Percentiles rank a stretch among this genome's conserved stretches.
phyloP scores from a whole-genome alignment of 129 eudicot genomes.

The Arctium minus region DNA sequence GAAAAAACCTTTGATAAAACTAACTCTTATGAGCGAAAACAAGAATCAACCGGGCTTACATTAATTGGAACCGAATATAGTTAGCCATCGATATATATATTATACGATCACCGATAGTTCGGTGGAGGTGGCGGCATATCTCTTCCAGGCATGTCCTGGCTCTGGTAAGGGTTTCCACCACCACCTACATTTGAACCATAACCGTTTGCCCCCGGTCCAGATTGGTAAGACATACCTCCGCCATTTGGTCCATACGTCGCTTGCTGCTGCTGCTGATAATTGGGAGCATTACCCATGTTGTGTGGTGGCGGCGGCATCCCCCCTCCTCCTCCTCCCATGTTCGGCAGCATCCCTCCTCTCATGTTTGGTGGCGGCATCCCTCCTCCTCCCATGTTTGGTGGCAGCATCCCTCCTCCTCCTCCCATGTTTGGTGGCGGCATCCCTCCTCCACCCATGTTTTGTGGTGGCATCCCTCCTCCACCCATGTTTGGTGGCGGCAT shows the following conservation, averaged over 20 bases:
- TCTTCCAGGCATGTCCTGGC: slow-evolving; percentile 66
- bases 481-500: slow-evolving; percentile 17
- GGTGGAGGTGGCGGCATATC: slow-evolving; percentile 37
- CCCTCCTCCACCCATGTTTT: slow-evolving; percentile 9
- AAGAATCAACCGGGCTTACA: neutral
- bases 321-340: slow-evolving; percentile 17
- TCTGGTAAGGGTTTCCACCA: slow-evolving; percentile 52
- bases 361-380: slow-evolving; percentile 26
- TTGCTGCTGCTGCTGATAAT: slow-evolving; percentile 50
- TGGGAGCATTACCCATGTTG: slow-evolving; percentile 15
- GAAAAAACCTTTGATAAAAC: neutral
- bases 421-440: slow-evolving; percentile 10
- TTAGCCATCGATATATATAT: neutral
- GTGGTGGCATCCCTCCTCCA: slow-evolving; percentile 24
- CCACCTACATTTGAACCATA: slow-evolving; percentile 31
- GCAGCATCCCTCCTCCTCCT: neutral
- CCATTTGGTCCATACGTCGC: slow-evolving; percentile 35
- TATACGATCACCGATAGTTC: slow-evolving; percentile 37
- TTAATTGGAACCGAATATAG: neutral
- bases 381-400: slow-evolving; percentile 31
- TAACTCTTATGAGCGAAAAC: slow-evolving; percentile 13
- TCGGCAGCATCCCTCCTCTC: slow-evolving; percentile 26
- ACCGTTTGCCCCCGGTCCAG: slow-evolving; percentile 46
- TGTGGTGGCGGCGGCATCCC: slow-evolving; percentile 6
- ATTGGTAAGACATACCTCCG: slow-evolving; percentile 44